These are phyloP conservation scores for Chalara sp. DNA, from an alignment of 2,329 filamentous ascomycete species.

Conservation along the genomic window DNA sequence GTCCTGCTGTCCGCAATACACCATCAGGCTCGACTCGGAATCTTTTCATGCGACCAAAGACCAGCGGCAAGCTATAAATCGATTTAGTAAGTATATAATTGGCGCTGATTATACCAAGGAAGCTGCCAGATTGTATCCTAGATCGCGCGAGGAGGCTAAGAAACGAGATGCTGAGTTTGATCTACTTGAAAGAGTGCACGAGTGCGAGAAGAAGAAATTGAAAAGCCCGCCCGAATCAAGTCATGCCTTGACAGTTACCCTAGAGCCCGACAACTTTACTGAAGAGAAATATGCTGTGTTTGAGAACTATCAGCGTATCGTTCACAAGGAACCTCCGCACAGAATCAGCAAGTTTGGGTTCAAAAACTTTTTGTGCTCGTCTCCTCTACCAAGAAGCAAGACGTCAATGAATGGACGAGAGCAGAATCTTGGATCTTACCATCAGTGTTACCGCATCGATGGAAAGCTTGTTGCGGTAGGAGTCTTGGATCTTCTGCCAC, in stretches of 20 bases:
- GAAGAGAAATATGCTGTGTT: slow-evolving; percentile 71
- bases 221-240: slow-evolving; percentile 55
- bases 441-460: slow-evolving; percentile 77
- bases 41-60: slow-evolving; percentile 61
- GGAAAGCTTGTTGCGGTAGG: slow-evolving; percentile 69
- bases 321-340: slow-evolving; percentile 59
- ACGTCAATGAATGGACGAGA: slow-evolving; percentile 43
- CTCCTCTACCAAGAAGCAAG: slow-evolving; percentile 47
- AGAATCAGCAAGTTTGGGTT: slow-evolving; percentile 59
- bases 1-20: slow-evolving; percentile 91
- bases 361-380: slow-evolving; percentile 65
- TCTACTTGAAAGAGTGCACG: slow-evolving; percentile 60
- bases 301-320: slow-evolving; percentile 65
- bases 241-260: slow-evolving; percentile 60
- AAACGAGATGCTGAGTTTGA: slow-evolving; percentile 62
- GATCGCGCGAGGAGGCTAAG: slow-evolving; percentile 57
- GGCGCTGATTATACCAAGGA: slow-evolving; percentile 63
- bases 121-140: slow-evolving; percentile 56
- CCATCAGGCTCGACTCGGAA: slow-evolving; percentile 63
- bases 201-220: slow-evolving; percentile 44
- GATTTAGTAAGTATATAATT: slow-evolving; percentile 66
- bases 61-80: slow-evolving; percentile 69
- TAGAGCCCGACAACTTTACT: slow-evolving; percentile 65
- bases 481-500: slow-evolving; percentile 69
- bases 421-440: slow-evolving; percentile 62